Evolutionary conservation across 371 early-diverging fungal genomes (phyloP), one percentile per base, ranked within the genome.

Genomic region (Mortierella sp.): DNA sequence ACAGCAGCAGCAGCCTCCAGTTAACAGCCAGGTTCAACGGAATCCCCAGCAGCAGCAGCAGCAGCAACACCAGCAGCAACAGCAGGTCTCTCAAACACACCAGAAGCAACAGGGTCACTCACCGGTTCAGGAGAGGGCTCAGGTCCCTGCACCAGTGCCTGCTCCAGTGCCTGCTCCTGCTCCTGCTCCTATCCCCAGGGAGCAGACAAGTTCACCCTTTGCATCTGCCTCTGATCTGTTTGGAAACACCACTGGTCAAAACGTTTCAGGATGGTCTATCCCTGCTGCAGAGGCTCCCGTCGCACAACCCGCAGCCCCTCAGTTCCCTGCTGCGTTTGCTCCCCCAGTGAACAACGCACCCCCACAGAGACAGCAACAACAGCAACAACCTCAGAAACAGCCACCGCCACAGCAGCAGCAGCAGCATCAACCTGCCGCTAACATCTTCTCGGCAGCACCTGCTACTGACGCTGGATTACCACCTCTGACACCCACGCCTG

Each of bases 141-240:
- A 63, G 35, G 65, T 65, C 65, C 65, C 65, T 65, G 65, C 83
- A 79, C 63, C 81, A 29, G 77, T 71, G 18, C 14, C 73, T 6
- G 55, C 29, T n/a, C 74, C 74, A n/a, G 48, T 12, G 11, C 58
- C 81, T 27, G 81, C 77, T 56, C 51, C 71, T 7, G 77, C 72
- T 54, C 70, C 76, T 24, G 29, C 43, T 46, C 68, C 75, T 21
- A 56, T 51, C 60, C 72, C 75, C 16, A 58, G 70, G 16, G 84
- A 80, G 12, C 84, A 76, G 75, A 77, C 71, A 35, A 58, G 24
- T 54, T 77, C 84, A 0, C 73, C 84, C 29, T 84, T 84, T 70
- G 78, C 60, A 48, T 55, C 75, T 51, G 76, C 84, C 6, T 71
- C 84, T 41, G 84, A 84, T 84, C 76, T 84, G 55, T 84, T 84